Base-by-base conservation (phyloP, 2,329 filamentous ascomycete species). In the Neopestalotiopsis clavispora region DNA sequence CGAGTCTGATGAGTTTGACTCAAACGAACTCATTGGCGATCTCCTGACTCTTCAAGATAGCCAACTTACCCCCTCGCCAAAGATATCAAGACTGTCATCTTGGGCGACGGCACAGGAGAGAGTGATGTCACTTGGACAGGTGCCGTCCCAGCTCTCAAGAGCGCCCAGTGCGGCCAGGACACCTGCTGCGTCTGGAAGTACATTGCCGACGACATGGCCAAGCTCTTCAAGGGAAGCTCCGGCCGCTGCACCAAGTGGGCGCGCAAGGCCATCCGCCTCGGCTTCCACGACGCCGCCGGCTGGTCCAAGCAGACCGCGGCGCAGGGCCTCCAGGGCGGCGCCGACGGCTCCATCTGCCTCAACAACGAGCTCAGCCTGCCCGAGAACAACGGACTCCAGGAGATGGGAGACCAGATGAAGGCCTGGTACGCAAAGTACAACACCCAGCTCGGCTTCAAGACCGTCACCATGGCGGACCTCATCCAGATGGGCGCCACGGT, bases 401-500 rank as follows among this genome's bases (percentile, higher is more conserved):
- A 78, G 4, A 84, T 86, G 66, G 82, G 84, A 40, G 69, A 65
- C 4, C 74, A 81, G 49, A 80, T 84, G 45, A 74, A 78, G 20
- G 69, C 69, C 9, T 80, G 86, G 69, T 82, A 82, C 69, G 64
- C 75, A 45, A 82, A 84, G 71, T 85, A 61, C 49, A 59, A 64
- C 64, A 62, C 45, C 40, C 30, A 66, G 20, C 57, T 64, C 6
- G 67, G 67, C 12, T 70, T 67, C 69, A 77, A 74, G 28, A 72
- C 75, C n/a, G 81, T 89, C 42, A 80, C 82, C 3, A 84, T 84
- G 72, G 87, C 86, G 40, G 87, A 90, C 72, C 78, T 89, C 7
- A 82, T 87, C 45, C 86, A 89, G 74, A 84, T 87, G 73, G 84
- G 84, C 1, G 79, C 80, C 78, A 85, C 78, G 68, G 80, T 87